Percentiles rank a stretch among this genome's conserved stretches.
These are phyloP conservation scores for Globisporangium paroecandrum DNA, from an alignment of 352 stramenopile genomes.

Conservation along the genomic window DNA sequence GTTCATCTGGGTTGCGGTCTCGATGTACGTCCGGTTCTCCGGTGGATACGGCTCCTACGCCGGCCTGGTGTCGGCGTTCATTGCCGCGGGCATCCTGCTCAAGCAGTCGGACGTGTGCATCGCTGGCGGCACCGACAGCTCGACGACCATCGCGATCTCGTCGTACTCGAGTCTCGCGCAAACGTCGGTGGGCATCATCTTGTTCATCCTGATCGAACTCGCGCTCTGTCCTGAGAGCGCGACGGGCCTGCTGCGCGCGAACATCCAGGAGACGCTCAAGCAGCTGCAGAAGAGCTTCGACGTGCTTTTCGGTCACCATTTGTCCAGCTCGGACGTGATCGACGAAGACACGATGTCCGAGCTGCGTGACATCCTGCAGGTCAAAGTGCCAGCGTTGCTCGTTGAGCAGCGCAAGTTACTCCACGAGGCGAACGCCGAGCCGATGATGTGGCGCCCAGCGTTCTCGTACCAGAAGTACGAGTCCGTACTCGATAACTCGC, in stretches of 20 bases:
- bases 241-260: slow-evolving; percentile 54
- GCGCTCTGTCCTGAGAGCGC: slow-evolving; percentile 69
- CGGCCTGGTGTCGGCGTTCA: slow-evolving; percentile 72
- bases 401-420: slow-evolving; percentile 61
- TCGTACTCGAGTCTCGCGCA: slow-evolving; percentile 79
- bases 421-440: slow-evolving; percentile 57
- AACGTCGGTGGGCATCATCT: slow-evolving; percentile 71
- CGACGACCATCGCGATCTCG: slow-evolving; percentile 49
- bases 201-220: slow-evolving; percentile 76
- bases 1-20: slow-evolving; percentile 71
- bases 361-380: slow-evolving; percentile 55
- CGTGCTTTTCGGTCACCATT: slow-evolving; percentile 67
- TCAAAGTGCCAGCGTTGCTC: slow-evolving; percentile 51
- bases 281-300: slow-evolving; percentile 61
- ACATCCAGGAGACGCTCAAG: slow-evolving; percentile 73
- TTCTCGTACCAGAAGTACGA: slow-evolving; percentile 82
- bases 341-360: slow-evolving; percentile 49
- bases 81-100: slow-evolving; percentile 59
- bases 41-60: slow-evolving; percentile 69
- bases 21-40: slow-evolving; percentile 73
- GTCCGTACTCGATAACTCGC: slow-evolving; percentile 49
- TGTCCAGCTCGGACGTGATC: slow-evolving; percentile 50
- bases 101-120: slow-evolving; percentile 59
- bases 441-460: slow-evolving; percentile 57
- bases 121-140: slow-evolving; percentile 34